Base-by-base conservation (phyloP, 495 filamentous ascomycete species). In the Penicillium crystallinum region DNA sequence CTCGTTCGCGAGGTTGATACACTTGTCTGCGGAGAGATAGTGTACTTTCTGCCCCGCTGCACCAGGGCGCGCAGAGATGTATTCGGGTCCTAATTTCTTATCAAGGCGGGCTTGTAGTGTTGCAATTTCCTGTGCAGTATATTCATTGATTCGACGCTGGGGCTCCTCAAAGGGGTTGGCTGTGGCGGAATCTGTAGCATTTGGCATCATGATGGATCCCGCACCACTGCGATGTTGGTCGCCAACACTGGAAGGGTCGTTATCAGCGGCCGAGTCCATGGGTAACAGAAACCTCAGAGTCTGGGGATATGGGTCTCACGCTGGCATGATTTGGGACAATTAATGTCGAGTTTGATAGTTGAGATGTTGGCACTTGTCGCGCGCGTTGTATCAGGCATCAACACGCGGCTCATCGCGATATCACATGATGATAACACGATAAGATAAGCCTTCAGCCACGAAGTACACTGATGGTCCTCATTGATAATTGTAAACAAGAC, bases 61-160 rank as follows among this genome's bases (percentile, higher is more conserved):
- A 15, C 95, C 93, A 14, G 85, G 76, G 59, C 93, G 78, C 5
- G 87, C 78, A 2, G 91, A 97, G 40, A 99, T 85, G 64, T 92
- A 97, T 73, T 99, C 95, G 1, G 93, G 95, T 1, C 93, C 93
- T n/a, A 99, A 80, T 60, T 97, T 90, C 59, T 89, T 93, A 55
- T 96, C 86, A 23, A 99, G 81, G 10, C 87, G 82, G 56, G 80
- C 79, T 67, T 96, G 89, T 8, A 99, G 75, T 0, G 89, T 91
- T 9, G 92, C 91, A 37, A 95, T 91, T 71, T 98, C 85, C 55
- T 78, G 72, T n/a, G 91, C 89, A 2, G 91, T 96, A 68, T 88
- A 97, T 58, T 87, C 83, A 55, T 69, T 84, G 8, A 93, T 79
- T 9, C 80, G 81, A 22, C 77, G 81, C 63, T 77, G 77, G 3